These are phyloP conservation scores for Gossypium lobatum DNA, from an alignment of 441 rosid species.

Conservation along the genomic window DNA sequence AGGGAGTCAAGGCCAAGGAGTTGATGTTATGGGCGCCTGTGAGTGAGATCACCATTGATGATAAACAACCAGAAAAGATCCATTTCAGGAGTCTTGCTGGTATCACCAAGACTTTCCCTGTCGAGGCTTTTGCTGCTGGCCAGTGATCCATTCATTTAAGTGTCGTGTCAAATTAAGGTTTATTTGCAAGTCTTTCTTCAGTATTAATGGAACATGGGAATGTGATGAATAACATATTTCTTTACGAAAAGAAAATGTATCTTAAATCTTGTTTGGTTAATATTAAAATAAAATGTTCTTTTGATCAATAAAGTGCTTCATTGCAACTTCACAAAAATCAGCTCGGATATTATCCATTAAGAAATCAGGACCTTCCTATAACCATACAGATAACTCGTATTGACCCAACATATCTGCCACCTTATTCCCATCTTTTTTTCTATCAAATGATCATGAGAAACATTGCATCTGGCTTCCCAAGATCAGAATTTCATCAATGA, in stretches of 20 bases:
- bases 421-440: too few relatives aligned
- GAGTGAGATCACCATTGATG: slow-evolving; percentile 26
- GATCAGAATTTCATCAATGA: too few relatives aligned
- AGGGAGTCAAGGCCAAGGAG: slow-evolving; percentile 45
- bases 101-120: slow-evolving; percentile 39
- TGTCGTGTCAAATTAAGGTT: neutral
- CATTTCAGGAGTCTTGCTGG: slow-evolving; percentile 40
- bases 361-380: too few relatives aligned
- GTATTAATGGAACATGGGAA: neutral
- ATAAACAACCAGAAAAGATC: slow-evolving; percentile 23
- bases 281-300: too few relatives aligned
- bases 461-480: too few relatives aligned
- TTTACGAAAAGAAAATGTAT: neutral
- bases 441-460: too few relatives aligned
- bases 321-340: too few relatives aligned
- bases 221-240: neutral
- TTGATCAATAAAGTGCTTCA: too few relatives aligned
- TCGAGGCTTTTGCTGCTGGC: slow-evolving; percentile 34
- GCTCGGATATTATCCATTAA: too few relatives aligned
- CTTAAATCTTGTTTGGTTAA: too few relatives aligned
- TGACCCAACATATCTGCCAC: too few relatives aligned
- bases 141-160: slow-evolving; percentile 13
- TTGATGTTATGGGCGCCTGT: slow-evolving; percentile 38
- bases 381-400: too few relatives aligned
- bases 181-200: neutral